Conservation (phyloP, 352 stramenopile species). For the Aphanomyces invadans region DNA sequence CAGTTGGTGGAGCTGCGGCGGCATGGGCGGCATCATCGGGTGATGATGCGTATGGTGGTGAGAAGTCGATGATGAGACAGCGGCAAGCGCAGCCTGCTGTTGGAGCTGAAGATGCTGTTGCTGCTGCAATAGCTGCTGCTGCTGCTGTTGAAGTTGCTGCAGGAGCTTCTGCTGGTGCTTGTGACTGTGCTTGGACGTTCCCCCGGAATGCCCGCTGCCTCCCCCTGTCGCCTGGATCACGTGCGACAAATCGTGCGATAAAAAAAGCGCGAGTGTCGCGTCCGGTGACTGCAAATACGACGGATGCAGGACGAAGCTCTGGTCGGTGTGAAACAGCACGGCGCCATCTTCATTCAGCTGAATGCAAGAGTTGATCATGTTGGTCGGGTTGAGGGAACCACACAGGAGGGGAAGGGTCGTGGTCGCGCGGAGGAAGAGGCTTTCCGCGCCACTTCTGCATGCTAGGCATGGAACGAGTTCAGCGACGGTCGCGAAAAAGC, state of each 20-base stretch:
- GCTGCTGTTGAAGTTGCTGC: background rate
- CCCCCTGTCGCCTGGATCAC: conserved; percentile 48
- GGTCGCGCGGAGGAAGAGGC: conserved; percentile 42
- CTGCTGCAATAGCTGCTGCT: background rate
- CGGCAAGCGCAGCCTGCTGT: background rate
- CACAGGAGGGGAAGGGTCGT: conserved; percentile 21
- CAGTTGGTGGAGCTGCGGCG: conserved; percentile 13
- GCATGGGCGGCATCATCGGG: background rate
- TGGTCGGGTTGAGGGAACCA: conserved; percentile 13
- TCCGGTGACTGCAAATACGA: conserved; percentile 59
- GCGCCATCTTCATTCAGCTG: conserved; percentile 16
- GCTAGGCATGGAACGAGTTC: conserved; percentile 68
- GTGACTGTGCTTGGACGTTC: conserved; percentile 27
- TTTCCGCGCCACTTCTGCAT: conserved; percentile 69
- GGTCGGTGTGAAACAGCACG: conserved; percentile 23
- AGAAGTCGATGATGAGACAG: background rate
- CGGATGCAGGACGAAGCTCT: conserved; percentile 52
- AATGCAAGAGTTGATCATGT: conserved; percentile 24
- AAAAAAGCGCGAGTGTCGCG: conserved; percentile 59
- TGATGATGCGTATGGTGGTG: conserved; percentile 8
- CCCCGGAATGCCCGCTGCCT: background rate
- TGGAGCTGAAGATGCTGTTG: background rate
- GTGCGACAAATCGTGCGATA: conserved; percentile 63
- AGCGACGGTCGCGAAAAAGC: conserved; percentile 64
- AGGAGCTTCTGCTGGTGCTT: conserved; percentile 29